Conservation (phyloP, 192 early-diverging fungal species). For the Coemansia sp. region DNA sequence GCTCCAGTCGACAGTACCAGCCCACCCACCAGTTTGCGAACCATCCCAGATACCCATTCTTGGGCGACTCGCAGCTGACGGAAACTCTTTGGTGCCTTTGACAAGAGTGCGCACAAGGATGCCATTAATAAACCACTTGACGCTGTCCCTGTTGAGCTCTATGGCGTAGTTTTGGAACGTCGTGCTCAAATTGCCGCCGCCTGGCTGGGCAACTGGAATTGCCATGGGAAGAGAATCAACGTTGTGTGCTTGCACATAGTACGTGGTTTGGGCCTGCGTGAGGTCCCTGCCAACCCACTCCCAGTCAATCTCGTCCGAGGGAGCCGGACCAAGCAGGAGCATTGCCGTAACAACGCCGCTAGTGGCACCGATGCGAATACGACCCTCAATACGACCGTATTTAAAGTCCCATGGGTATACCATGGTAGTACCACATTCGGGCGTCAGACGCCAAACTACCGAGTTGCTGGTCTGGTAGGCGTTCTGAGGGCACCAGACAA, state of each 20-base stretch:
- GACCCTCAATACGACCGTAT: slow-evolving; percentile 40
- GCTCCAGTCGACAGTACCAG: slow-evolving; percentile 47
- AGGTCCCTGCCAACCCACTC: slow-evolving; percentile 64
- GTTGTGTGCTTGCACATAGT: slow-evolving; percentile 50
- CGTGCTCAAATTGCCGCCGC: slow-evolving; percentile 48
- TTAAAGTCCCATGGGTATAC: slow-evolving; percentile 33
- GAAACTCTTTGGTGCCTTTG: slow-evolving; percentile 21
- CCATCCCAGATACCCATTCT: slow-evolving; percentile 56
- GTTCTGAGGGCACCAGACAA: slow-evolving; percentile 51
- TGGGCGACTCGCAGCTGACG: slow-evolving; percentile 21
- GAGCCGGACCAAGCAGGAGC: slow-evolving; percentile 47
- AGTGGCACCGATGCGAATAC: slow-evolving; percentile 30
- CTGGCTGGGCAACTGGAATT: slow-evolving; percentile 25
- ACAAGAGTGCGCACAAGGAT: slow-evolving; percentile 10
- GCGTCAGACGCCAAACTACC: slow-evolving; percentile 36
- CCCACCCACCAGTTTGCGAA: slow-evolving; percentile 45
- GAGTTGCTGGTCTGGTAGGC: slow-evolving; percentile 31
- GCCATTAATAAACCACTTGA: slow-evolving; percentile 62
- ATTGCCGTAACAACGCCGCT: slow-evolving; percentile 56
- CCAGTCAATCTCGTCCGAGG: slow-evolving; percentile 62
- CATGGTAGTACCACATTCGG: slow-evolving; percentile 46
- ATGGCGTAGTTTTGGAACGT: slow-evolving; percentile 60
- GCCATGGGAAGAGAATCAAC: slow-evolving; percentile 28
- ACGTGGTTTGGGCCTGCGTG: slow-evolving; percentile 52
- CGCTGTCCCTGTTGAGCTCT: slow-evolving; percentile 54